Evolutionary conservation across 371 early-diverging fungal genomes (phyloP).

Genomic region (Batkoa obscura): DNA sequence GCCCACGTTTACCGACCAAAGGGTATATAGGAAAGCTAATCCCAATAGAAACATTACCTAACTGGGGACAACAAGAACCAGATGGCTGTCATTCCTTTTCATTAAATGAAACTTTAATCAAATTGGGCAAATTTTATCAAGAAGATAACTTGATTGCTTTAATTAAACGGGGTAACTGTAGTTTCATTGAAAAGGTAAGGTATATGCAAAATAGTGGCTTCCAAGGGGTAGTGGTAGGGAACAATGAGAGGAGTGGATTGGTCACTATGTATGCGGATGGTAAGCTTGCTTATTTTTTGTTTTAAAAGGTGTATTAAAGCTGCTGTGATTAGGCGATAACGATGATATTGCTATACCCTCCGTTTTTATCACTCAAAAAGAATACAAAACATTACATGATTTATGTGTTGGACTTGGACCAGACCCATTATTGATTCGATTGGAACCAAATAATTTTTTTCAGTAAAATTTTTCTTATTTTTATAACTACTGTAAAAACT

Average conservation of each 20-base stretch:
- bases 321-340: too few relatives aligned
- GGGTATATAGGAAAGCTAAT: not conserved
- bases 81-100: not conserved
- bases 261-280: constrained; percentile 76
- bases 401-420: not conserved
- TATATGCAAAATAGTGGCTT: constrained; percentile 75
- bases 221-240: constrained; percentile 69
- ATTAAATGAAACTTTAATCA: not conserved
- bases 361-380: constrained; percentile 42
- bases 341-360: constrained; percentile 53
- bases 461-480: not conserved
- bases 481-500: not conserved
- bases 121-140: not conserved
- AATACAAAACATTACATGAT: constrained; percentile 15
- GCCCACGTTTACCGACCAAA: too few relatives aligned
- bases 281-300: constrained; percentile 7
- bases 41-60: not conserved
- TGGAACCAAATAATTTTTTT: not conserved
- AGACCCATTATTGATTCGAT: not conserved
- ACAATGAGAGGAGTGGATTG: constrained; percentile 43
- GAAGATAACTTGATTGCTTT: constrained; percentile 31
- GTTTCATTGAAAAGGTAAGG: constrained; percentile 69
- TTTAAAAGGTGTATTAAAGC: not conserved
- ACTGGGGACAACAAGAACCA: not conserved
- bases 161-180: constrained; percentile 62